Base-by-base conservation (phyloP, 306 rosid species). In the Vicia villosa region DNA sequence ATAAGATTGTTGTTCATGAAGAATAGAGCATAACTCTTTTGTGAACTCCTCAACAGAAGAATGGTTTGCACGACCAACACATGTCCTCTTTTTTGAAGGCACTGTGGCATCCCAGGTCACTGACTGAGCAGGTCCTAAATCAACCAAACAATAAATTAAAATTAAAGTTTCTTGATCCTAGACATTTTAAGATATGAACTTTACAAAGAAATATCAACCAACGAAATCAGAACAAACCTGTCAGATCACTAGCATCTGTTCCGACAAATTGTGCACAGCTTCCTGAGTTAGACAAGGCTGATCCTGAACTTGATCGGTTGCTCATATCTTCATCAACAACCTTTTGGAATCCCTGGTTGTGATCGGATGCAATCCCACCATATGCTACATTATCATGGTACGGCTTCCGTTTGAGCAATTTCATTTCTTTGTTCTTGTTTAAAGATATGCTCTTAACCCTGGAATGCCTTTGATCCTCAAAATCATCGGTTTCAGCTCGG, bases 271-370 rank as follows among this genome's bases (percentile, higher is more conserved):
- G 97, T 21, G 89, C 97, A 66, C 95, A 91, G 83, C 97, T 91
- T 79, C 89, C 97, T n/a, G 96, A 79, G 84, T 89, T 95, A 63
- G 99, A 95, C 57, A 95, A 77, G 14, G 96, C 97, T 8, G 99
- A 95, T 66, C 99, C 99, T 0, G 99, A 95, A 81, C 99, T 95
- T 8, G 97, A 89, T 81, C 97, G 84, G 64, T 91, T 95, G 80
- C 97, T 89, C 14, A 80, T 68, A 74, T 95, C 99, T 80, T 95
- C 99, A 59, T 94, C 97, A 14, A 68, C 45, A 32, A 64, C 74
- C 85, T 85, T 91, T 19, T 63, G 82, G 72, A 78, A 91, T 49
- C 92, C 87, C 77, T 74, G 91, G 84, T 76, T 72, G 79, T 86
- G 86, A 68, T 89, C 88, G 22, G 80, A 63, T 42, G 81, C 58